Percentiles rank a stretch among this genome's conserved stretches.
Evolutionary conservation across 2,329 filamentous ascomycete species (phyloP).

Genomic region (Beauveria sp.): DNA sequence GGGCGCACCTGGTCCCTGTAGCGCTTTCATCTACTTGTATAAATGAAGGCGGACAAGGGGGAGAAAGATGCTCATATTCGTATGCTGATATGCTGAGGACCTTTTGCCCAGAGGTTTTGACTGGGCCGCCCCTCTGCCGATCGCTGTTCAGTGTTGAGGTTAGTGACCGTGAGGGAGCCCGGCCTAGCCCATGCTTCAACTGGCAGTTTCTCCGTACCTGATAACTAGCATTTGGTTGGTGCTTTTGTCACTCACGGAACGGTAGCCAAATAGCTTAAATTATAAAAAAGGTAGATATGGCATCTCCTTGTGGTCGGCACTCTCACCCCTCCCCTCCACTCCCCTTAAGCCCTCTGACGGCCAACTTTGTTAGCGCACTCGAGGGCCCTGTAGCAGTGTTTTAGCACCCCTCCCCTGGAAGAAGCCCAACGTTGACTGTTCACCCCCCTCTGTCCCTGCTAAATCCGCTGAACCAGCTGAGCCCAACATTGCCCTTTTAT

Average conservation of each 20-base stretch:
- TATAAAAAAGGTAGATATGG: background rate
- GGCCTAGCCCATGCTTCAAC: slow-evolving; percentile 1
- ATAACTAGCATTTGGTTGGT: background rate
- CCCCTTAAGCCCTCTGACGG: too few species aligned
- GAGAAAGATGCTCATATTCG: too few species aligned
- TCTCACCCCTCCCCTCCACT: background rate
- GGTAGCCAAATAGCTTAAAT: too few species aligned
- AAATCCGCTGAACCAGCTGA: background rate
- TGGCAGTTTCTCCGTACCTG: slow-evolving; percentile 1
- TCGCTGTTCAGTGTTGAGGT: background rate
- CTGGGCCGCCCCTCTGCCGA: slow-evolving; percentile 1
- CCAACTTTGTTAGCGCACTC: too few species aligned
- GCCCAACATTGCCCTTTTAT: background rate
- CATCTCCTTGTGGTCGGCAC: background rate
- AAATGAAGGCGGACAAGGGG: background rate
- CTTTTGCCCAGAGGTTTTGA: background rate
- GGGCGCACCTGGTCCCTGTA: background rate
- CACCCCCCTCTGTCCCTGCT: background rate
- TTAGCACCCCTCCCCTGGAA: background rate
- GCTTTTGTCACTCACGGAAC: background rate
- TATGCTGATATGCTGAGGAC: background rate
- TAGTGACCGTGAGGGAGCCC: background rate
- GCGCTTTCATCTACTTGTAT: background rate
- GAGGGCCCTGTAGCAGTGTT: background rate
- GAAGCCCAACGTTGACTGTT: background rate